Percentiles rank a stretch among this genome's conserved stretches.
Evolutionary conservation across 108 stramenopile genomes (phyloP).

Genomic region (Nannochloropsis salina): DNA sequence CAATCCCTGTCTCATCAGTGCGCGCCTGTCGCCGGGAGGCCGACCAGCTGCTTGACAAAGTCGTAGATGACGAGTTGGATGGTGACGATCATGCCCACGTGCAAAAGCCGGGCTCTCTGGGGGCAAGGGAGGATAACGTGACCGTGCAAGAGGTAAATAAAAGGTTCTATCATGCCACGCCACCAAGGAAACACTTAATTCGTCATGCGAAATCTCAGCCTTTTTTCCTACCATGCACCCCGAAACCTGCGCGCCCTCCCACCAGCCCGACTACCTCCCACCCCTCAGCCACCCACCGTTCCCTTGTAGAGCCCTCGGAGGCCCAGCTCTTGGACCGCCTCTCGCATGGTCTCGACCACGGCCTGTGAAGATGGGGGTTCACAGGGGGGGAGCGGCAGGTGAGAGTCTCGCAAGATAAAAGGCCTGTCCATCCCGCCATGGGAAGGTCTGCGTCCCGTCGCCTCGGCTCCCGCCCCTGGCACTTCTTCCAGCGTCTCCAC

Average conservation of each 20-base stretch:
- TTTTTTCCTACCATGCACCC: too few species aligned
- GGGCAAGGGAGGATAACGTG: not conserved
- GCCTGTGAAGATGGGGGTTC: not conserved
- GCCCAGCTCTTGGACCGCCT: conserved; percentile 28
- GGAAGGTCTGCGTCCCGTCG: not conserved
- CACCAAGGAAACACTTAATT: too few species aligned
- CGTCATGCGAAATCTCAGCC: too few species aligned
- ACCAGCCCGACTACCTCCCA: too few species aligned
- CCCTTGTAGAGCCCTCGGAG: conserved; percentile 36
- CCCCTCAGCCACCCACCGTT: not conserved
- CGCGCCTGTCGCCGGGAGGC: conserved; percentile 74
- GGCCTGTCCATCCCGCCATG: conserved; percentile 20
- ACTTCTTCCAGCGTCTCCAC: not conserved
- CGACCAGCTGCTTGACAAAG: conserved; percentile 76
- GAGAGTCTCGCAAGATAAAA: not conserved
- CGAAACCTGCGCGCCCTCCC: too few species aligned
- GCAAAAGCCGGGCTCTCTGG: conserved; percentile 69
- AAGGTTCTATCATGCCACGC: conserved; percentile 50
- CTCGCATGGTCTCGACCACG: not conserved
- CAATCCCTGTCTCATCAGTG: not conserved
- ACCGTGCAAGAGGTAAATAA: conserved; percentile 54
- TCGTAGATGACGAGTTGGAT: conserved; percentile 87
- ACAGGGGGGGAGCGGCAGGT: not conserved
- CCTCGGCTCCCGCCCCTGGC: not conserved
- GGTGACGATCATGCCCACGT: conserved; percentile 84